Evolutionary conservation across 306 rosid species (phyloP).

Genomic region (Pyrus betulifolia): DNA sequence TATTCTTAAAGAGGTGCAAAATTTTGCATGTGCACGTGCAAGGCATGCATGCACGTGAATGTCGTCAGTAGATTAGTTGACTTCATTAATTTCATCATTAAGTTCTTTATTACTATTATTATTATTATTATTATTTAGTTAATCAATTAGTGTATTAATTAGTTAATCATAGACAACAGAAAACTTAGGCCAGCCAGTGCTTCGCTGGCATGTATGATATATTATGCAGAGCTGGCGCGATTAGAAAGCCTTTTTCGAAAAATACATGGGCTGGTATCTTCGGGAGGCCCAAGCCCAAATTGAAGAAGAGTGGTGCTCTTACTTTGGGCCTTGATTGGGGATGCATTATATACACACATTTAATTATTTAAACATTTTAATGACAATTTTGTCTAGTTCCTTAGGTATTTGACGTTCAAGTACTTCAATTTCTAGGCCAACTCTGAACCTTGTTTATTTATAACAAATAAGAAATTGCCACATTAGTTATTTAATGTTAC

Average conservation of each 20-base stretch:
- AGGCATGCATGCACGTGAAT: slow-evolving; percentile 39
- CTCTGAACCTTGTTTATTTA: too few relatives aligned
- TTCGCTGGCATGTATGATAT: background rate
- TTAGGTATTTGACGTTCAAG: too few relatives aligned
- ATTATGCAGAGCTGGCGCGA: background rate
- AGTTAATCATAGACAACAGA: background rate
- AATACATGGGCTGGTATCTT: too few relatives aligned
- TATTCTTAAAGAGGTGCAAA: slow-evolving; percentile 20
- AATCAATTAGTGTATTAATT: background rate
- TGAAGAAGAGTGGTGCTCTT: background rate
- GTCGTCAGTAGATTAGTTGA: slow-evolving; percentile 29
- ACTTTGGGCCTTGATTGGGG: background rate
- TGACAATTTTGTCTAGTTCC: too few relatives aligned
- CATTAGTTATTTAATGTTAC: too few relatives aligned
- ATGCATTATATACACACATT: too few relatives aligned
- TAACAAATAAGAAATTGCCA: too few relatives aligned
- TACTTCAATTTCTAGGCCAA: too few relatives aligned
- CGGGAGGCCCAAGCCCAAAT: background rate
- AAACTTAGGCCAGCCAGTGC: background rate
- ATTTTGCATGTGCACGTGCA: slow-evolving; percentile 33
- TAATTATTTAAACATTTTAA: too few relatives aligned
- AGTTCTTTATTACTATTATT: background rate
- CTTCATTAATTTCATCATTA: slow-evolving; percentile 13
- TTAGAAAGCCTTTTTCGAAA: background rate
- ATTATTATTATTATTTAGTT: background rate